A percentile compares a stretch with the other conserved stretches of the same genome.
phyloP scores from a whole-genome alignment of 768 basidiomycete species.

The Peribolospora kevripleyi region DNA sequence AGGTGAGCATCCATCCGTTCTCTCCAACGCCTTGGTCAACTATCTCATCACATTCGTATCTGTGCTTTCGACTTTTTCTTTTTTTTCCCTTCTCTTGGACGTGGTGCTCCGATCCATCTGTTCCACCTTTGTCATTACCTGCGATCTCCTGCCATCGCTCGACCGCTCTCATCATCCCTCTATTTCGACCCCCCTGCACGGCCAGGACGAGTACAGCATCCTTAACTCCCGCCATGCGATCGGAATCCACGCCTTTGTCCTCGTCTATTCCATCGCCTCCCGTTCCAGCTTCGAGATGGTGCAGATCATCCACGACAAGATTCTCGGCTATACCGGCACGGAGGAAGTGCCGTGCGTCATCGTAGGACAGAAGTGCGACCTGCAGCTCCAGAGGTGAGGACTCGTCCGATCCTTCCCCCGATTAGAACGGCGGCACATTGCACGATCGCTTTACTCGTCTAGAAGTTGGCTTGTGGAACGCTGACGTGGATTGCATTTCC shows the following conservation, averaged over 20 bases:
- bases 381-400: constrained; percentile 36
- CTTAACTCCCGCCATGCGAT: constrained; percentile 83
- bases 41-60: too few species aligned
- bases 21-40: background rate
- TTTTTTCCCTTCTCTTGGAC: too few species aligned
- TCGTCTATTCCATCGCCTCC: constrained; percentile 83
- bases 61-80: too few species aligned
- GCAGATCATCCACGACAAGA: constrained; percentile 77
- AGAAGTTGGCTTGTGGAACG: background rate
- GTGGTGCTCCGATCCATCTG: too few species aligned
- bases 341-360: constrained; percentile 75
- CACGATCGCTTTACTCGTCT: background rate
- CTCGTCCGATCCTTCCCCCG: background rate
- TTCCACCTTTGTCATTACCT: background rate
- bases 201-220: constrained; percentile 81
- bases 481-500: background rate
- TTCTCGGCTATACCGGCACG: constrained; percentile 60
- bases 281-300: constrained; percentile 85
- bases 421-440: background rate
- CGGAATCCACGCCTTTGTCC: constrained; percentile 87
- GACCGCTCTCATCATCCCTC: background rate
- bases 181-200: background rate
- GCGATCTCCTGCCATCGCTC: background rate
- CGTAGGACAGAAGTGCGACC: constrained; percentile 76
- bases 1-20: constrained; percentile 28